Conservation (phyloP, 441 rosid species). For the Brassica balearica region DNA sequence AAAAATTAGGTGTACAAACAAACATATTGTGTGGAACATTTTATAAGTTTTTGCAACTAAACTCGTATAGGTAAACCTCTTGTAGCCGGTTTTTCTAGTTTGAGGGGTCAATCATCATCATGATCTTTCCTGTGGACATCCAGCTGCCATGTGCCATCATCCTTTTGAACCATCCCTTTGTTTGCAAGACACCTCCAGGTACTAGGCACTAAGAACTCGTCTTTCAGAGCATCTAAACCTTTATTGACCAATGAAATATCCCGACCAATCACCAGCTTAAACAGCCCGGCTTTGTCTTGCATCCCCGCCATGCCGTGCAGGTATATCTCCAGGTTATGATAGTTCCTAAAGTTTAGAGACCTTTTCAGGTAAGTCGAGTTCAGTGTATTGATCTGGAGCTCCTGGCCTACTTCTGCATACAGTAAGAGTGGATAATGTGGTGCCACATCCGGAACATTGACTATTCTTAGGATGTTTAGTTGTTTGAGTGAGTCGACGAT, state of each 20-base stretch:
- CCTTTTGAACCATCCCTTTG: conserved; percentile 53
- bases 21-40: background rate
- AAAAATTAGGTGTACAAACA: too few species aligned
- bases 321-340: conserved; percentile 46
- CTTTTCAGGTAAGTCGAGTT: conserved; percentile 47
- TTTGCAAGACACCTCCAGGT: conserved; percentile 54
- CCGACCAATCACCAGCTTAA: conserved; percentile 51
- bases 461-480: conserved; percentile 49
- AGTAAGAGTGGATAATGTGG: conserved; percentile 33
- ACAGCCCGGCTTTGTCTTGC: conserved; percentile 45
- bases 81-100: conserved; percentile 27
- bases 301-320: conserved; percentile 50
- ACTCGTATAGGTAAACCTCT: conserved; percentile 30
- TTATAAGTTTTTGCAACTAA: conserved; percentile 23
- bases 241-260: conserved; percentile 59
- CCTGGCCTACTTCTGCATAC: conserved; percentile 42
- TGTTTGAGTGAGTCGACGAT: conserved; percentile 26
- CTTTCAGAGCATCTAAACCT: conserved; percentile 37
- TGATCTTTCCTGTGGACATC: conserved; percentile 42
- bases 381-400: conserved; percentile 44
- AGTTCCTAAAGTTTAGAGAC: conserved; percentile 18
- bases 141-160: conserved; percentile 54
- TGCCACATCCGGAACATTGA: conserved; percentile 36
- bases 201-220: conserved; percentile 54
- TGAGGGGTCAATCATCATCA: conserved; percentile 1